Conservation (phyloP, 2,329 filamentous ascomycete genomes). For the Botrytis elliptica region DNA sequence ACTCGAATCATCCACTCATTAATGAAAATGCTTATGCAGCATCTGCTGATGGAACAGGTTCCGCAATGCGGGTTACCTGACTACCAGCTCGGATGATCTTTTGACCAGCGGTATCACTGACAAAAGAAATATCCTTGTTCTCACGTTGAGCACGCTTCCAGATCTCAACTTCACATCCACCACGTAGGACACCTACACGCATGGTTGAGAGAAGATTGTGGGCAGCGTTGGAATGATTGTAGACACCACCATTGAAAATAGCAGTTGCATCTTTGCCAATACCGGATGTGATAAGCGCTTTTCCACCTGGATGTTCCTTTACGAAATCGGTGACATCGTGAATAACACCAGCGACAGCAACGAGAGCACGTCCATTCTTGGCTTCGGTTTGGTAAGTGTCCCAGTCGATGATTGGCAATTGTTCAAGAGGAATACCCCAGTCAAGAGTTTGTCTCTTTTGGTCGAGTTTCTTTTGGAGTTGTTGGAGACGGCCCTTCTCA, state of each 20-base stretch:
- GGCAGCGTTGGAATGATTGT: constrained; percentile 84
- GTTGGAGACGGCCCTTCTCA: constrained; percentile 85
- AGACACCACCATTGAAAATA: constrained; percentile 90
- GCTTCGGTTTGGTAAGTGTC: constrained; percentile 78
- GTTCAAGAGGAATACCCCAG: constrained; percentile 83
- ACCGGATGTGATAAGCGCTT: constrained; percentile 77
- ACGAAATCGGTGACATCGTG: constrained; percentile 84
- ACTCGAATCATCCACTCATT: constrained; percentile 15
- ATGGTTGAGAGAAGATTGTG: constrained; percentile 88
- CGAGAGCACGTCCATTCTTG: constrained; percentile 73
- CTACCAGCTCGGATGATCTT: constrained; percentile 82
- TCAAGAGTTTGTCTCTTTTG: constrained; percentile 79
- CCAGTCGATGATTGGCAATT: constrained; percentile 82
- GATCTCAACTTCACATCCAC: constrained; percentile 86
- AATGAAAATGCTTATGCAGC: constrained; percentile 58
- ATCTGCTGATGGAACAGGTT: constrained; percentile 79
- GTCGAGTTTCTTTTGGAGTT: constrained; percentile 89
- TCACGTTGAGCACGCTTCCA: constrained; percentile 86
- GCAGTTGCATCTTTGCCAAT: constrained; percentile 86
- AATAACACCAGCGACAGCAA: constrained; percentile 79
- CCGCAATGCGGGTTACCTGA: constrained; percentile 79
- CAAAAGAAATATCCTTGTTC: constrained; percentile 77
- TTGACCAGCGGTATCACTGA: constrained; percentile 78
- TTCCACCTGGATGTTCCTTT: constrained; percentile 87
- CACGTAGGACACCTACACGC: constrained; percentile 82